Base-by-base conservation (phyloP, 2,329 filamentous ascomycete genomes). In the Albifimbria verrucaria region DNA sequence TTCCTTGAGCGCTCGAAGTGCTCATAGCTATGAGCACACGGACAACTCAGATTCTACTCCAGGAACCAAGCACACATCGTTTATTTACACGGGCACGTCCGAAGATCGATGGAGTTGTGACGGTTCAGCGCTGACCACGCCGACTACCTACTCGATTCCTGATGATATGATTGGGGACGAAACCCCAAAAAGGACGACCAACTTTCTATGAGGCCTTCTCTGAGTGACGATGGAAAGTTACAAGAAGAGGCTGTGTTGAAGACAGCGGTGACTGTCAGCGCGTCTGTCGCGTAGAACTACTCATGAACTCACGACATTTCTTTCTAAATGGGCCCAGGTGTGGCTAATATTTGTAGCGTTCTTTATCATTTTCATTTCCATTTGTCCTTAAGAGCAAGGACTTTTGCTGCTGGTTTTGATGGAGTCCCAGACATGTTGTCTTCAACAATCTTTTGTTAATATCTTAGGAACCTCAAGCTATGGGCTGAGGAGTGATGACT, bases 71-170 rank as follows among this genome's bases (percentile, higher is more conserved):
- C 69, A 70, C 56, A 67, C 66, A 7, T 72, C 70, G 17, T 73
- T 71, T 5, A 63, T 72, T 26, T 72, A 66, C 50, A 72, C 70
- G 12, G 68, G 70, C n/a, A 63, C 59, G 7, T 72, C 65, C 2
- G 70, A 72, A 24, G 68, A 71, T 36, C 64, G 65, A 43, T 72
- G 65, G 64, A 73, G 71, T 56, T 60, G 68, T 20, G 68, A 72
- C 36, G 65, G 68, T 23, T 70, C 71, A 10, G 69, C 67, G 9
- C 57, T 72, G 17, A 72, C 70, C 25, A 73, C 71, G 2, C 69
- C 71, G 2, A 73, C 68, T 2, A 73, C 70, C 21, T 66, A 59
- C 36, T 72, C 70, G 3, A 58, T 67, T 11, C 56, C 62, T 17
- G 69, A 69, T 32, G 67, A 70, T 18, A 56, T 59, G 20, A 58